These are phyloP conservation scores for Hypholoma fasciculare DNA, from an alignment of 768 basidiomycete genomes.

Conservation along the genomic window DNA sequence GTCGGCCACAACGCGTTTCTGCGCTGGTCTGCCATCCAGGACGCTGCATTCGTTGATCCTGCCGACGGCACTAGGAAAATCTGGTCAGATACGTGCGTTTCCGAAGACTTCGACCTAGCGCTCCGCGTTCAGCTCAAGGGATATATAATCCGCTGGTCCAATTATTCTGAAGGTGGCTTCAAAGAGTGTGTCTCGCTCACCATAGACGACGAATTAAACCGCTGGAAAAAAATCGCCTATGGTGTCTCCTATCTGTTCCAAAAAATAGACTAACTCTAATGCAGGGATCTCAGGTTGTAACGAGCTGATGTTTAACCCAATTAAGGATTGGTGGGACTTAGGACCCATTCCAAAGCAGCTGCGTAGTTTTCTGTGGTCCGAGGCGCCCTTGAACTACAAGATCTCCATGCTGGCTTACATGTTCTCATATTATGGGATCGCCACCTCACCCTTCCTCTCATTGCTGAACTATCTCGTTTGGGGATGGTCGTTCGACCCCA, in stretches of 20 bases:
- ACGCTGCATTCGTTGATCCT: conserved; percentile 71
- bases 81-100: conserved; percentile 77
- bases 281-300: conserved; percentile 46
- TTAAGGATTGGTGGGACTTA: conserved; percentile 70
- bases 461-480: conserved; percentile 63
- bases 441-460: conserved; percentile 64
- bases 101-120: conserved; percentile 82
- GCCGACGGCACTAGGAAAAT: conserved; percentile 65
- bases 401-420: conserved; percentile 74
- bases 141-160: conserved; percentile 80
- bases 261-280: conserved; percentile 9
- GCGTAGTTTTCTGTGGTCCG: conserved; percentile 72
- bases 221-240: conserved; percentile 83
- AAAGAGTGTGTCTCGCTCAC: conserved; percentile 90
- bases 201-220: conserved; percentile 83
- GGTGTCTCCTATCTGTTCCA: conserved; percentile 24
- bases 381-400: conserved; percentile 80
- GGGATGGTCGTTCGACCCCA: conserved; percentile 48
- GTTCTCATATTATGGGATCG: conserved; percentile 60
- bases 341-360: conserved; percentile 83
- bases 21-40: conserved; percentile 85
- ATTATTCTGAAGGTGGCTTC: conserved; percentile 82
- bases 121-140: conserved; percentile 66
- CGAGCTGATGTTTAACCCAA: conserved; percentile 84
- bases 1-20: conserved; percentile 89